These are phyloP conservation scores for Solanum phureja DNA, from an alignment of 257 asterid species.

Conservation along the genomic window DNA sequence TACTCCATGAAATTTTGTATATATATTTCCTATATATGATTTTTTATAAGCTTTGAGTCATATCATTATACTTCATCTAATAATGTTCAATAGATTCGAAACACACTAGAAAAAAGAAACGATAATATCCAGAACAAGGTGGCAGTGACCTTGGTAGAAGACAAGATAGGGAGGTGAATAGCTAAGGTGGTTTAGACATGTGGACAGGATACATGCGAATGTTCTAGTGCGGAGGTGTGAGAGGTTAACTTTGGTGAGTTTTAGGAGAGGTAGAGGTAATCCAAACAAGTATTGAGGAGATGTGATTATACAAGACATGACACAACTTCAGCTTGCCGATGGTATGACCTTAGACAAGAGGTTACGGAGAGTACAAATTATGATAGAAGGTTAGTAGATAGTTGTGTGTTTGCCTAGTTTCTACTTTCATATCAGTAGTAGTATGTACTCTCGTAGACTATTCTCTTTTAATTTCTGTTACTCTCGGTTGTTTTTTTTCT, in stretches of 20 bases:
- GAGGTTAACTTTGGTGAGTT: not conserved
- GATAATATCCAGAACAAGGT: not conserved
- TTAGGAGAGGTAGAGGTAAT: not conserved
- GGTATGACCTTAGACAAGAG: not conserved
- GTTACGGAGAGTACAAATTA: not conserved
- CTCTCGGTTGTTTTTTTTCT: not conserved
- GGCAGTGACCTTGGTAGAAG: not conserved
- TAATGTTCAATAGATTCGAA: not conserved
- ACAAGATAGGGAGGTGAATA: not conserved
- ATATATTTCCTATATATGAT: no score
- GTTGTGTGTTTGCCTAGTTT: not conserved
- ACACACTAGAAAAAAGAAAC: not conserved
- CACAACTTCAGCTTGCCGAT: not conserved
- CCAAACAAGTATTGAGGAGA: not conserved
- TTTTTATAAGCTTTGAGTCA: no score
- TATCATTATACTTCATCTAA: no score
- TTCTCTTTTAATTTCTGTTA: not conserved
- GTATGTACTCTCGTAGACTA: not conserved
- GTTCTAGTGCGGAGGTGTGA: not conserved
- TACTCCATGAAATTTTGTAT: no score
- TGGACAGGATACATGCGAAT: not conserved
- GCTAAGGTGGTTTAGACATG: not conserved
- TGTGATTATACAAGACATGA: not conserved
- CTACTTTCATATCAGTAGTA: not conserved
- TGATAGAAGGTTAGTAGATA: not conserved